Evolutionary conservation across 371 early-diverging fungal genomes (phyloP).

Genomic region (Coemansia sp.): DNA sequence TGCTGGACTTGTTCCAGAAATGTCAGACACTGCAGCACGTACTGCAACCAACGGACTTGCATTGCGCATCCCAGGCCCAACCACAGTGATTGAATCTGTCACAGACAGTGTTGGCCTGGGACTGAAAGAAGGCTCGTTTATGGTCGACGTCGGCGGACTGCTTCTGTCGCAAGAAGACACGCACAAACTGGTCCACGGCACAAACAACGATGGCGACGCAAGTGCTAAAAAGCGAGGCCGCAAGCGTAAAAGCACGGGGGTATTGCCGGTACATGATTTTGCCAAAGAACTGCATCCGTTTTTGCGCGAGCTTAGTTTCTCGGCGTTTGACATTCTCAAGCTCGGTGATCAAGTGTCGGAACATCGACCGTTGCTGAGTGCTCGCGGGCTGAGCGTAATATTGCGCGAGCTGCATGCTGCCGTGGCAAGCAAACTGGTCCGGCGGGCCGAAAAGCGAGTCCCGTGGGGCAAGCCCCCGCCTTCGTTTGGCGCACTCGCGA

Average conservation of each 20-base stretch:
- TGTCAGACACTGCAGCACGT: slow-evolving; percentile 12
- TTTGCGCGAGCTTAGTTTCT: slow-evolving; percentile 41
- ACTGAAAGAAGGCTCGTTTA: not conserved
- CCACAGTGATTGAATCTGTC: not conserved
- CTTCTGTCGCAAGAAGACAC: slow-evolving; percentile 41
- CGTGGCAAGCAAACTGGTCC: slow-evolving; percentile 27
- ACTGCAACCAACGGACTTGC: not conserved
- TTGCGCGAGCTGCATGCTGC: slow-evolving; percentile 29
- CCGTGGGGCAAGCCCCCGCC: slow-evolving; percentile 8
- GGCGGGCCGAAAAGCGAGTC: slow-evolving; percentile 18
- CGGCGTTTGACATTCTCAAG: slow-evolving; percentile 24
- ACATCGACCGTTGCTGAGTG: slow-evolving; percentile 4
- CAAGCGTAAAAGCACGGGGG: slow-evolving; percentile 18
- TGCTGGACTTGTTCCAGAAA: slow-evolving; percentile 27
- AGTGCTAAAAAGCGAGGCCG: slow-evolving; percentile 21
- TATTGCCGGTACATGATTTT: slow-evolving; percentile 10
- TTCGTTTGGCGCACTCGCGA: slow-evolving; percentile 17
- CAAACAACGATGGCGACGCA: not conserved
- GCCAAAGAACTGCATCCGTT: slow-evolving; percentile 11
- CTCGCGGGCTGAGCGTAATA: slow-evolving; percentile 17
- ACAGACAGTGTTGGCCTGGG: not conserved
- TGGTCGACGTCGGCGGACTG: slow-evolving; percentile 29
- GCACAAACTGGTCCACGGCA: slow-evolving; percentile 18
- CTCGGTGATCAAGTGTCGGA: not conserved
- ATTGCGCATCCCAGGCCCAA: not conserved